Base-by-base conservation (phyloP, 768 basidiomycete species). In the Russula sp. region DNA sequence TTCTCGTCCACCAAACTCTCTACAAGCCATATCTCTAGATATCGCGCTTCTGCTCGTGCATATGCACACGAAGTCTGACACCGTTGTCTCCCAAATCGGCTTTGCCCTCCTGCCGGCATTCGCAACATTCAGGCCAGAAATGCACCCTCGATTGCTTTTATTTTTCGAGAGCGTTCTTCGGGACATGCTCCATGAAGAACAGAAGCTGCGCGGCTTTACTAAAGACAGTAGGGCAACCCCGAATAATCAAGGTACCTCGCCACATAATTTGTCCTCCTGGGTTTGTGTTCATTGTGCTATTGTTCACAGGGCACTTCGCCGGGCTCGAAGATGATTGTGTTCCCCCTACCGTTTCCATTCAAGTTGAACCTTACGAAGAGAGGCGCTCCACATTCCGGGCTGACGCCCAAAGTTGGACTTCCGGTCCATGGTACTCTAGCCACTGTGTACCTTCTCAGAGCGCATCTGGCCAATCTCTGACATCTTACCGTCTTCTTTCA, bases 21-120 rank as follows among this genome's bases (percentile, higher is more conserved):
- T 94, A n/a, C 91, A 93, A 68, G 80, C 84, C 0, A 72, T 87
- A 34, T 81, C 80, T 4, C 74, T 94, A 37, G 89, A 91, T 72
- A 80, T 92, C 22, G 88, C 88, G 4, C 82, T 83, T 62, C 81
- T 84, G 66, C 79, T 94, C 31, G 73, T 85, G 27, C 77, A 84
- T 61, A 74, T 76, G 34, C 82, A 87, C 66, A 76, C 77, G 6
- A 76, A 79, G 61, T 79, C 82, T 55, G 77, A 83, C 3, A 73
- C 77, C 45, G 75, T 84, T 22, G 73, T 84, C 50, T 82, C 84
- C 6, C 79, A 81, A 49, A 81, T 92, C 57, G 85, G 82, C 0
- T 81, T 85, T 58, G 84, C 86, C 16, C 74, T 91, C 58, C 80
- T 92, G n/a, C 88, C 87, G 6, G 87, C 88, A 0, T 87, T 94